A percentile compares a stretch with the other conserved stretches of the same genome.
Evolutionary conservation across 169 alveolate species (phyloP).

Genomic region (Neospora caninum): DNA sequence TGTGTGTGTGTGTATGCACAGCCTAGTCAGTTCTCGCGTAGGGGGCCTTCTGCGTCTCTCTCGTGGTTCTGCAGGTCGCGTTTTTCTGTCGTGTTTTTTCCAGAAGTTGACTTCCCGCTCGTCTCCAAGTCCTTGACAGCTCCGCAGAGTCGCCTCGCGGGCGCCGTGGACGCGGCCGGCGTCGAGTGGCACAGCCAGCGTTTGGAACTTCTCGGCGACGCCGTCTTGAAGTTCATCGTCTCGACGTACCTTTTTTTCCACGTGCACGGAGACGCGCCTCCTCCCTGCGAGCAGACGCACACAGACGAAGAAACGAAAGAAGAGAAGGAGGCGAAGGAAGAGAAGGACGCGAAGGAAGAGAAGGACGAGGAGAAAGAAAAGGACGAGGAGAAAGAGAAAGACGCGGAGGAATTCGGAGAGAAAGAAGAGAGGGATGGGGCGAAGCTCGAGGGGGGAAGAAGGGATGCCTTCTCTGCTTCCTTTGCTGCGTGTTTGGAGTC

Average conservation of each 20-base stretch:
- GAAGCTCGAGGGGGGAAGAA: background rate
- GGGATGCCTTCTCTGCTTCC: too few species aligned
- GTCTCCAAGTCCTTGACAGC: too few species aligned
- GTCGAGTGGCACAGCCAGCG: constrained; percentile 30
- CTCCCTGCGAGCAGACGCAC: too few species aligned
- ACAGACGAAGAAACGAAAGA: background rate
- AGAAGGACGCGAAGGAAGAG: background rate
- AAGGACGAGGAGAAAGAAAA: background rate
- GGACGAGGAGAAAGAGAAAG: background rate
- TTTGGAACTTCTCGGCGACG: constrained; percentile 51
- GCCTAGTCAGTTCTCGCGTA: too few species aligned
- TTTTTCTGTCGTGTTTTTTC: too few species aligned
- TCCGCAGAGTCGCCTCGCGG: constrained; percentile 1
- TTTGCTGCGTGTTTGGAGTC: too few species aligned
- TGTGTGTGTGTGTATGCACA: background rate
- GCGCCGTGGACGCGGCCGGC: constrained; percentile 25
- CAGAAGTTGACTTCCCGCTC: too few species aligned
- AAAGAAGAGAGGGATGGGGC: background rate
- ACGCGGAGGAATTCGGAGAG: background rate
- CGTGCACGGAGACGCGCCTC: too few species aligned
- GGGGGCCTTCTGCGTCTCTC: too few species aligned
- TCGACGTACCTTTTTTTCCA: background rate
- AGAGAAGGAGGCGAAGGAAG: background rate
- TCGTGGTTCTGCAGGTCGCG: too few species aligned
- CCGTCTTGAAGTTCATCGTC: constrained; percentile 23